A percentile compares a stretch with the other conserved stretches of the same genome.
Evolutionary conservation across 371 early-diverging fungal species (phyloP).

Genomic region (Synchytrium microbalum): DNA sequence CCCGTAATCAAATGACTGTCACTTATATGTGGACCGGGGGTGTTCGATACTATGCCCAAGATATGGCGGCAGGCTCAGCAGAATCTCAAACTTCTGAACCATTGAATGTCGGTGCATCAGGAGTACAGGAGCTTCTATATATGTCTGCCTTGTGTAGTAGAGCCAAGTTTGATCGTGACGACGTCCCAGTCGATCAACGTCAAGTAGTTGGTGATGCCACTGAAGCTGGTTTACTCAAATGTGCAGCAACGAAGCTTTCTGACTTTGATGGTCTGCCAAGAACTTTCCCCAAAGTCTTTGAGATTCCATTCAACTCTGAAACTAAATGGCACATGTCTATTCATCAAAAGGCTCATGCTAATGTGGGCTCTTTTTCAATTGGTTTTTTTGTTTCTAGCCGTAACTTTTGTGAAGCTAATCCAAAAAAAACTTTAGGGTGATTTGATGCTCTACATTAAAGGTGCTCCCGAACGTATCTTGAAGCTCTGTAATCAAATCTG

Average conservation of each 20-base stretch:
- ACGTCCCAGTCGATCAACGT: slow-evolving; percentile 69
- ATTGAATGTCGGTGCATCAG: slow-evolving; percentile 27
- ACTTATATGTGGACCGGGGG: slow-evolving; percentile 77
- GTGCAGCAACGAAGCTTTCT: slow-evolving; percentile 55
- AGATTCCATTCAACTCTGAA: slow-evolving; percentile 91
- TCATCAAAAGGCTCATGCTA: slow-evolving; percentile 56
- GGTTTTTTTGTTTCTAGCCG: background rate
- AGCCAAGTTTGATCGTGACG: slow-evolving; percentile 66
- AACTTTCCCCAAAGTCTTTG: slow-evolving; percentile 77
- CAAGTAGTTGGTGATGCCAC: slow-evolving; percentile 78
- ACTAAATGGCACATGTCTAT: slow-evolving; percentile 93
- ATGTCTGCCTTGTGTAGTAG: slow-evolving; percentile 59
- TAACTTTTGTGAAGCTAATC: too few relatives aligned
- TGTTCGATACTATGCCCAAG: slow-evolving; percentile 46
- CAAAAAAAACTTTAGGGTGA: slow-evolving; percentile 43
- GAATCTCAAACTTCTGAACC: slow-evolving; percentile 31
- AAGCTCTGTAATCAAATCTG: slow-evolving; percentile 61
- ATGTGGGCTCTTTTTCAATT: background rate
- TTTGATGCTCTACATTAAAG: slow-evolving; percentile 76
- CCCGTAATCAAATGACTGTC: slow-evolving; percentile 92
- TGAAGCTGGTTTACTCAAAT: slow-evolving; percentile 78
- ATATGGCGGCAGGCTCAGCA: slow-evolving; percentile 31
- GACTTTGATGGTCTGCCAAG: slow-evolving; percentile 54
- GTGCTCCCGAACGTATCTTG: slow-evolving; percentile 89
- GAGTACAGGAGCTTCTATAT: slow-evolving; percentile 59